Evolutionary conservation across 2,329 filamentous ascomycete species (phyloP).

Genomic region (Aschersonia sp.): DNA sequence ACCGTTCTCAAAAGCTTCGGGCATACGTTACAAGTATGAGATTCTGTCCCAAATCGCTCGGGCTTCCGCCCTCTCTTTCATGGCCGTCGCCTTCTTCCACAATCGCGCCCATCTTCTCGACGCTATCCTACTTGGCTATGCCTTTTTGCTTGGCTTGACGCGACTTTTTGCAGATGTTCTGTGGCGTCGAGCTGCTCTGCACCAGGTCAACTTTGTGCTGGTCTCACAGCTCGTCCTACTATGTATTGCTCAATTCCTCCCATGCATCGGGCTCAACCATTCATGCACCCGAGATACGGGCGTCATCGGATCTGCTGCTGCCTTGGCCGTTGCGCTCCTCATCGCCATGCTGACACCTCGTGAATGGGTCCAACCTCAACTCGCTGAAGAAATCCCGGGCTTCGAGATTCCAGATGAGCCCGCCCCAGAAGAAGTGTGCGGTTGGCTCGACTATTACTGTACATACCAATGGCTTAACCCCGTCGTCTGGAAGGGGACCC

Average conservation of each 20-base stretch:
- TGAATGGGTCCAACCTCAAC: slow-evolving; percentile 32
- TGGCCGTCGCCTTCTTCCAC: slow-evolving; percentile 19
- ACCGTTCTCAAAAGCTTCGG: slow-evolving; percentile 16
- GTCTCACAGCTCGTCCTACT: slow-evolving; percentile 21
- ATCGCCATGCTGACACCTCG: slow-evolving; percentile 30
- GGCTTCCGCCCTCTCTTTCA: slow-evolving; percentile 22
- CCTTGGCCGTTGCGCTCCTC: slow-evolving; percentile 20
- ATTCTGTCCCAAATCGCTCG: slow-evolving; percentile 25
- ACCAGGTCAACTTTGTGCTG: slow-evolving; percentile 33
- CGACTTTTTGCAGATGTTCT: slow-evolving; percentile 24
- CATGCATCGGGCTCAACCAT: slow-evolving; percentile 24
- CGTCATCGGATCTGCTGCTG: slow-evolving; percentile 19
- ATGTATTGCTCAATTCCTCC: slow-evolving; percentile 22
- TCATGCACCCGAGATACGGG: slow-evolving; percentile 15
- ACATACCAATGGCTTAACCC: slow-evolving; percentile 36
- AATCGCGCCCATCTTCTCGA: slow-evolving; percentile 21
- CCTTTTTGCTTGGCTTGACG: slow-evolving; percentile 27
- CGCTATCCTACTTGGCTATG: slow-evolving; percentile 21
- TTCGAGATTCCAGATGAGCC: slow-evolving; percentile 23
- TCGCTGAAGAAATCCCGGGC: slow-evolving; percentile 22
- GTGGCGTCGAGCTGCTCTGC: slow-evolving; percentile 31
- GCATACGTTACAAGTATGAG: slow-evolving; percentile 27
- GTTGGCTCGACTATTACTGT: slow-evolving; percentile 36
- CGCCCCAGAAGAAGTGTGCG: slow-evolving; percentile 36
- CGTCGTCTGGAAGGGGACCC: slow-evolving; percentile 31